phyloP scores from a whole-genome alignment of 2,329 filamentous ascomycete genomes.

The Amylocarpus encephaloides region DNA sequence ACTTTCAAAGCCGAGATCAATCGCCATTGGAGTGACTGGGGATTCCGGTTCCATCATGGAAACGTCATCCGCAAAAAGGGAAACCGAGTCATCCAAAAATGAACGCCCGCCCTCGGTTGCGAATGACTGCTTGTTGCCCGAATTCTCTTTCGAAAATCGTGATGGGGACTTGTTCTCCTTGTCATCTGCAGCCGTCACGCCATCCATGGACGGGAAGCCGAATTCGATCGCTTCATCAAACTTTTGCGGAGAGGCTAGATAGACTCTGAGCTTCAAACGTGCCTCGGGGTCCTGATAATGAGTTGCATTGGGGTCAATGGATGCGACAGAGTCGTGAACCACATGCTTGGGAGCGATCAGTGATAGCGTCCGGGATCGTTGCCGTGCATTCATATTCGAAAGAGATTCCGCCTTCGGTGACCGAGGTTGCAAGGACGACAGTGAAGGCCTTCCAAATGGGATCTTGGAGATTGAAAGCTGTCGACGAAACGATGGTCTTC shows the following conservation, averaged over 20 bases:
- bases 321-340: slow-evolving; percentile 38
- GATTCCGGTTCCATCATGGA: slow-evolving; percentile 55
- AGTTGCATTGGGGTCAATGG: slow-evolving; percentile 64
- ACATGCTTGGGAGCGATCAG: slow-evolving; percentile 42
- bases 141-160: slow-evolving; percentile 21
- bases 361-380: slow-evolving; percentile 50
- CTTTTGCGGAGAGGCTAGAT: slow-evolving; percentile 83
- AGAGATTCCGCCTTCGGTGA: slow-evolving; percentile 28
- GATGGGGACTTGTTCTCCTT: slow-evolving; percentile 28
- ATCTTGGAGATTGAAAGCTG: slow-evolving; percentile 66
- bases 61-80: slow-evolving; percentile 47
- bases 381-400: slow-evolving; percentile 23
- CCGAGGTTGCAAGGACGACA: slow-evolving; percentile 31
- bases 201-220: slow-evolving; percentile 69
- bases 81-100: slow-evolving; percentile 53
- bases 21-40: slow-evolving; percentile 27
- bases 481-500: slow-evolving; percentile 59
- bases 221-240: slow-evolving; percentile 95
- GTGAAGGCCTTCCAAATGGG: slow-evolving; percentile 51
- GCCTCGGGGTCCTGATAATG: slow-evolving; percentile 91
- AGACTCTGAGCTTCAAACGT: slow-evolving; percentile 76
- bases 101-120: slow-evolving; percentile 47
- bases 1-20: slow-evolving; percentile 22
- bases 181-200: slow-evolving; percentile 31
- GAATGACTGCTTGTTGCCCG: slow-evolving; percentile 26